Evolutionary conservation across 1,284 basidiomycete genomes (phyloP), one percentile per base, ranked within the genome.

Genomic region (Ceratobasidium sp.): DNA sequence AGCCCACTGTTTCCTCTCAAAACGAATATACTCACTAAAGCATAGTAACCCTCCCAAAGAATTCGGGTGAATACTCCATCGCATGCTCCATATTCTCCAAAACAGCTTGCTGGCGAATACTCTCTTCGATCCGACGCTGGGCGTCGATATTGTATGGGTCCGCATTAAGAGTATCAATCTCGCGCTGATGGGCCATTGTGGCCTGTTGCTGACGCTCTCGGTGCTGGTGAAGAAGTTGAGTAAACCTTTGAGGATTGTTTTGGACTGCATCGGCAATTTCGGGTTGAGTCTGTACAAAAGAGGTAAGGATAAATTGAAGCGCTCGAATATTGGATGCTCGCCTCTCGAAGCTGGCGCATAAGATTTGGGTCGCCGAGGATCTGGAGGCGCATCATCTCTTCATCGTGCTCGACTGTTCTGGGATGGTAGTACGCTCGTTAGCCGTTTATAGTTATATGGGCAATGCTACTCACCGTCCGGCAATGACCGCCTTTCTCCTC

Each of bases 21-120:
- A 32, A 16, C 52, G 8, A 59, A 21, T 32, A n/a, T 30, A 82
- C 90, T 81, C 78, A 93, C 92, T 97, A 99, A 62, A 99, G 90
- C 97, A 99, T 99, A 1, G 89, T 92, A 12, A 99, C 97, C 73
- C 91, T 87, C 18, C 95, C 97, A 81, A 99, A 99, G 58, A 89
- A 88, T 81, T 98, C 96, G 0, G 97, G 97, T 45, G 91, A 90
- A 77, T 92, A 94, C 80, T 97, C 96, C 77, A 97, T 84, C 2
- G 96, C 96, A 81, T 96, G 93, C 74, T 92, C 88, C 86, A 96
- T 86, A 78, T 97, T 96, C 82, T 98, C 96, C 77, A 92, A 82
- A 8, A 99, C 92, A 0, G 91, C 92, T 78, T 98, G 89, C 80
- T 96, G 92, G 69, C 92, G 84, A 75, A 99, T 98, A 0, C 90